Evolutionary conservation across 305 asterid genomes (phyloP).

Genomic region (Rubia peregrina): DNA sequence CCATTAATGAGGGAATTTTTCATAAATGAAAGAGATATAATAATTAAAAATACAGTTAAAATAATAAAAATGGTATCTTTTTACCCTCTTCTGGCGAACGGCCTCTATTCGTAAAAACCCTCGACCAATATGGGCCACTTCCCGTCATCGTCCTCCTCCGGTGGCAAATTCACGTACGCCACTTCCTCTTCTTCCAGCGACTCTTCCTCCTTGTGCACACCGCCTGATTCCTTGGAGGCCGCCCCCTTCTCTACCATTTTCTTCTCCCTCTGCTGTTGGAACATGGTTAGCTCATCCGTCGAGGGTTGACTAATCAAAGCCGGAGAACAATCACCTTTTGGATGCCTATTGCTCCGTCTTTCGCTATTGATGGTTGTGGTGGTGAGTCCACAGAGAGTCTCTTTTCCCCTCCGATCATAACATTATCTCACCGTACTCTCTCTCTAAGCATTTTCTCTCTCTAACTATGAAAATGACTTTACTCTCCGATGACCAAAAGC

Average conservation of each 20-base stretch:
- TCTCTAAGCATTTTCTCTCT: background rate
- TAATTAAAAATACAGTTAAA: background rate
- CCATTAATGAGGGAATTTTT: background rate
- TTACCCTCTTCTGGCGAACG: conserved; percentile 62
- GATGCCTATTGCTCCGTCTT: background rate
- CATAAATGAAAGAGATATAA: background rate
- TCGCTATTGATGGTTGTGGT: background rate
- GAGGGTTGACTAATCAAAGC: background rate
- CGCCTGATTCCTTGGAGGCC: too few relatives aligned
- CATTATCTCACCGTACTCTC: background rate
- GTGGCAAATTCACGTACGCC: conserved; percentile 32
- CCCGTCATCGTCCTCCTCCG: conserved; percentile 27
- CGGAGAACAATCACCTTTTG: too few relatives aligned
- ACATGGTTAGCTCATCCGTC: background rate
- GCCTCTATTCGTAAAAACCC: conserved; percentile 83
- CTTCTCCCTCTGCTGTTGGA: too few relatives aligned
- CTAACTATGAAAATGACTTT: background rate
- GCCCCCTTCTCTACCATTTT: too few relatives aligned
- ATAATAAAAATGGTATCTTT: conserved; percentile 27
- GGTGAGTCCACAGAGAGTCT: background rate
- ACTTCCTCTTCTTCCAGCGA: conserved; percentile 24
- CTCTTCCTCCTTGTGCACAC: conserved; percentile 7
- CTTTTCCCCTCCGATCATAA: background rate
- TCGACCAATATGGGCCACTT: conserved; percentile 68
- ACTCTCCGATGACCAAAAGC: background rate